Evolutionary conservation across 495 filamentous ascomycete species (phyloP), one percentile per base, ranked within the genome.

Genomic region (Amorphotheca resinae): DNA sequence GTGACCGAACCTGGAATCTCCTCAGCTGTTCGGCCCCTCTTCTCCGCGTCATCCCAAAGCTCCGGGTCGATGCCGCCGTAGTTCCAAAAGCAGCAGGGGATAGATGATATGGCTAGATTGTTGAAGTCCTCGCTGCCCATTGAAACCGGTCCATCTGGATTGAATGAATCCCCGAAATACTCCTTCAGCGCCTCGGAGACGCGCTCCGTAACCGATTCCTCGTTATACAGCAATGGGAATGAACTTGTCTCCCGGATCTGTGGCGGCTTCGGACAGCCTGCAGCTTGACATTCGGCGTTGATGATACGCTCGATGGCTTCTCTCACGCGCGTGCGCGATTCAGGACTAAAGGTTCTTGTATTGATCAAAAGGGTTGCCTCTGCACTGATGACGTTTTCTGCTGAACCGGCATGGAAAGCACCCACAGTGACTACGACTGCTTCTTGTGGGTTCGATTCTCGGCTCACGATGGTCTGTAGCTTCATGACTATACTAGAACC

Each of bases 391-490:
- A 72, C 59, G 50, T 77, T 77, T 41, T 65, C 52, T 1, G 65
- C 52, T 22, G 64, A 52, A 4, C 72, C 71, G 2, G 65, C 63
- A 16, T 70, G 62, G 33, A 77, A 59, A 31, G 57, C 64, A 4
- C 63, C 65, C 34, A 67, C 68, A 4, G 70, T 72, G 1, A 79
- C 64, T 9, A 77, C 72, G 5, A 69, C 68, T 37, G 61, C 33
- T 25, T 75, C 67, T 1, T 55, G 56, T 0, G 74, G 68, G 22
- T 60, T 49, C 12, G 72, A 54, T 54, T 75, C 72, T 0, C 73
- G 65, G 17, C 61, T 61, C 9, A 73, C 67, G 48, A 76, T 68
- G 36, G 54, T 66, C 54, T 80, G 74, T 16, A 79, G 53, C 9
- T 65, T 59, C 31, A 68, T 54, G 1, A 78, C 56, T 15, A 68